A percentile compares a stretch with the other conserved stretches of the same genome.
phyloP scores from a whole-genome alignment of 441 rosid species.

The Gossypium schwendimanii region DNA sequence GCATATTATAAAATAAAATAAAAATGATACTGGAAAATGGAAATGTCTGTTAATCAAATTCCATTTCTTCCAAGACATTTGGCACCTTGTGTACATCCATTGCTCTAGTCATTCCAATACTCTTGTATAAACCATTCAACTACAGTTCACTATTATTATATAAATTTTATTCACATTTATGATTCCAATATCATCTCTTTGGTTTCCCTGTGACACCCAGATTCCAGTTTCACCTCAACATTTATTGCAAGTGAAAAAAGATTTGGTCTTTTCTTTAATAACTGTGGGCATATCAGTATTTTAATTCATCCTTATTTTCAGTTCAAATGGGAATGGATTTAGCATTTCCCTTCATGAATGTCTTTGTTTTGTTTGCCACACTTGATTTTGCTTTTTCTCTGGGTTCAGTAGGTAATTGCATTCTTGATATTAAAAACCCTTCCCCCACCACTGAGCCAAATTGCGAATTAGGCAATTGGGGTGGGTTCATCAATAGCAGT shows the following conservation, averaged over 20 bases:
- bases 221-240: not conserved
- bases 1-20: not conserved
- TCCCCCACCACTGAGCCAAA: conserved; percentile 3
- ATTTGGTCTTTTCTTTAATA: not conserved
- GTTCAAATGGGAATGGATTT: not conserved
- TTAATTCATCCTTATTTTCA: not conserved
- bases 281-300: not conserved
- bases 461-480: conserved; percentile 27
- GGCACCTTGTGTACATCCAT: conserved; percentile 5
- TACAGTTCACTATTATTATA: not conserved
- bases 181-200: not conserved
- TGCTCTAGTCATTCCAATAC: not conserved
- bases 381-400: conserved; percentile 12
- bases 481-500: conserved; percentile 22
- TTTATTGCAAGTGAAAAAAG: not conserved
- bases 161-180: not conserved
- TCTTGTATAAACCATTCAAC: not conserved
- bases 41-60: not conserved
- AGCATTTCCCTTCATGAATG: not conserved
- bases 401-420: conserved; percentile 16
- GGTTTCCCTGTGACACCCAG: not conserved
- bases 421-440: conserved; percentile 22
- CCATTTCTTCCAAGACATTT: conserved; percentile 6
- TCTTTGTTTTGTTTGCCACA: conserved; percentile 5
- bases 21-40: not conserved